Evolutionary conservation across 495 filamentous ascomycete genomes (phyloP), one percentile per base, ranked within the genome.

Genomic region (Zalerion maritima): DNA sequence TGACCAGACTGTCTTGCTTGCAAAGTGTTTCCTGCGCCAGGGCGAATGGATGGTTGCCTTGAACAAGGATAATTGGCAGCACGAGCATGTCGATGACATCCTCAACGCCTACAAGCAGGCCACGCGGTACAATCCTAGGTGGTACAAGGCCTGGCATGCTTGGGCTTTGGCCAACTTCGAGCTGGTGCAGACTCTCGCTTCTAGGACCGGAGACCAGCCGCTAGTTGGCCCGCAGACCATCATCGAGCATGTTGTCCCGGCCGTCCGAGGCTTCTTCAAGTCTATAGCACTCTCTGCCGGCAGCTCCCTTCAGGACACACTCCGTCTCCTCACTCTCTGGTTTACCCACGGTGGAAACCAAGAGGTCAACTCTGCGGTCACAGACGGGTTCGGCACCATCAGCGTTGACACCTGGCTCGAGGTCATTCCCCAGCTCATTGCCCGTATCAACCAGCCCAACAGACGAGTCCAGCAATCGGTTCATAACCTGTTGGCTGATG

Each of bases 121-220:
- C 5, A 96, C 89, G 0, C 72, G 79, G 14, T 93, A 91, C 55
- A 81, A 96, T 39, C 73, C 77, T 25, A 74, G 78, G 31, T 99
- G 86, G 65, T 96, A 99, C 55, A 99, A 96, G 54, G 89, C 89
- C 12, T 99, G 89, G 89, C 89, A 99, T 50, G 75, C 89, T 3
- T 99, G 91, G 89, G 89, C 89, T n/a, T 58, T 96, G 23, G 89
- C 91, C 11, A 99, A 99, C 49, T 99, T 96, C 44, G 87, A 99
- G 50, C 86, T 96, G 22, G 86, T 96, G 15, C 92, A 81, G 31
- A 69, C 78, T 2, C 64, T 87, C 33, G 65, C 69, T 12, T 66
- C 69, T 15, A 55, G 74, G 26, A 60, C 61, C 6, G 76, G 71
- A 38, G 62, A 67, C 9, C 73, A 78, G 51, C 62, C 18, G 49